A percentile compares a stretch with the other conserved stretches of the same genome.
Conservation (phyloP, 352 stramenopile species). For the Pythium biforme region DNA sequence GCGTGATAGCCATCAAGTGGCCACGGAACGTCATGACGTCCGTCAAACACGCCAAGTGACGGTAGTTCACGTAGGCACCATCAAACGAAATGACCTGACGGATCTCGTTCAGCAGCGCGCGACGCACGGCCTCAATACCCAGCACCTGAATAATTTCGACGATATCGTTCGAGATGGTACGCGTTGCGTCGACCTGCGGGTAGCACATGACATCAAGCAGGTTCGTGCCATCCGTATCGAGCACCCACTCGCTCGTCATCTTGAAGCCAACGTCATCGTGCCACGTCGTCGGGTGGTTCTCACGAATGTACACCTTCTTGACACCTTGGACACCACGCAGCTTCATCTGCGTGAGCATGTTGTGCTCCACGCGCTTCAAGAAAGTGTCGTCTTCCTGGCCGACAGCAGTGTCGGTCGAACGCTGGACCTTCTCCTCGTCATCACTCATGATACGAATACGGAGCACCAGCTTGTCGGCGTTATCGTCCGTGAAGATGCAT, state of each 20-base stretch:
- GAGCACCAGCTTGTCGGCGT: constrained; percentile 96
- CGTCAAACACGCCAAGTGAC: constrained; percentile 97
- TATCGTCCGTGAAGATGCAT: constrained; percentile 98
- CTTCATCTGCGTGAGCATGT: constrained; percentile 96
- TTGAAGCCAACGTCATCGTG: constrained; percentile 95
- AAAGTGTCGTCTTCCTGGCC: constrained; percentile 94
- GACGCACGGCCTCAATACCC: constrained; percentile 90
- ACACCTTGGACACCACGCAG: constrained; percentile 96
- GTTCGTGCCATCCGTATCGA: constrained; percentile 99
- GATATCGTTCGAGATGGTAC: constrained; percentile 99
- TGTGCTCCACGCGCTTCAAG: constrained; percentile 97
- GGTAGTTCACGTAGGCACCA: constrained; percentile 99
- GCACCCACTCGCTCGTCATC: constrained; percentile 96
- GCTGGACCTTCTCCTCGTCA: constrained; percentile 85
- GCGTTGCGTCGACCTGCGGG: constrained; percentile 95
- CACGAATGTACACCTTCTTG: constrained; percentile 98
- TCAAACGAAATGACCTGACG: constrained; percentile 99
- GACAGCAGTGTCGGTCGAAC: constrained; percentile 80
- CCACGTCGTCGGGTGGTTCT: constrained; percentile 94
- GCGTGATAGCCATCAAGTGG: constrained; percentile 96
- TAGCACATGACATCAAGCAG: constrained; percentile 97
- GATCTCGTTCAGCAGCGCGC: constrained; percentile 94
- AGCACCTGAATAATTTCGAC: constrained; percentile 98
- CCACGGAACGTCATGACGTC: constrained; percentile 99
- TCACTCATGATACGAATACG: constrained; percentile 98